A percentile compares a stretch with the other conserved stretches of the same genome.
Conservation (phyloP, 352 stramenopile species). For the Elongisporangium undulatum region DNA sequence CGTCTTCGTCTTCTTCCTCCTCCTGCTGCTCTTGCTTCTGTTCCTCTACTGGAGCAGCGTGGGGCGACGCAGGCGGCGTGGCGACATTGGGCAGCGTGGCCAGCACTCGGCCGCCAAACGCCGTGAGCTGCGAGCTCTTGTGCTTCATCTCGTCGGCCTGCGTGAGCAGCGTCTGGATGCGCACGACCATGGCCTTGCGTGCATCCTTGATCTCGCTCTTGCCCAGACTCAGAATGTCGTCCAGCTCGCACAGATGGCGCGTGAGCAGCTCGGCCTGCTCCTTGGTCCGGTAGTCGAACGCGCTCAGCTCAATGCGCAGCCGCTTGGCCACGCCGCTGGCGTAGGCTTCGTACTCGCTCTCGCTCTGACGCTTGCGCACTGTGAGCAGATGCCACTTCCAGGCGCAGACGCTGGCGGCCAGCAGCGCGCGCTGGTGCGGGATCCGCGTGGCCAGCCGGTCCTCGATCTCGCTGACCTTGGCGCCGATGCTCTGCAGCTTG, state of each 20-base stretch:
- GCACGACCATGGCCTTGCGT: constrained; percentile 49
- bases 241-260: constrained; percentile 42
- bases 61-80: neutral
- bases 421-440: constrained; percentile 23
- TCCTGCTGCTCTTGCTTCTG: constrained; percentile 1
- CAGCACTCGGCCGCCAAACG: constrained; percentile 32
- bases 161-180: constrained; percentile 39
- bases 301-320: constrained; percentile 40
- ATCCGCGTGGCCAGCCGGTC: constrained; percentile 29
- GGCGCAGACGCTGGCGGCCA: constrained; percentile 26
- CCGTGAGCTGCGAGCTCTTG: constrained; percentile 35
- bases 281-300: constrained; percentile 55
- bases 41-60: constrained; percentile 14
- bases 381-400: constrained; percentile 44
- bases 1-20: neutral
- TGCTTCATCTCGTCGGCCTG: constrained; percentile 40
- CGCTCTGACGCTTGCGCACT: constrained; percentile 5
- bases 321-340: constrained; percentile 22
- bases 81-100: constrained; percentile 5
- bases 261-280: constrained; percentile 62
- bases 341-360: constrained; percentile 5
- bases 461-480: constrained; percentile 38
- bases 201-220: constrained; percentile 39
- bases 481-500: constrained; percentile 37
- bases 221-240: constrained; percentile 60